Conservation (phyloP, 2,329 filamentous ascomycete genomes). For the Neonectria faginata region DNA sequence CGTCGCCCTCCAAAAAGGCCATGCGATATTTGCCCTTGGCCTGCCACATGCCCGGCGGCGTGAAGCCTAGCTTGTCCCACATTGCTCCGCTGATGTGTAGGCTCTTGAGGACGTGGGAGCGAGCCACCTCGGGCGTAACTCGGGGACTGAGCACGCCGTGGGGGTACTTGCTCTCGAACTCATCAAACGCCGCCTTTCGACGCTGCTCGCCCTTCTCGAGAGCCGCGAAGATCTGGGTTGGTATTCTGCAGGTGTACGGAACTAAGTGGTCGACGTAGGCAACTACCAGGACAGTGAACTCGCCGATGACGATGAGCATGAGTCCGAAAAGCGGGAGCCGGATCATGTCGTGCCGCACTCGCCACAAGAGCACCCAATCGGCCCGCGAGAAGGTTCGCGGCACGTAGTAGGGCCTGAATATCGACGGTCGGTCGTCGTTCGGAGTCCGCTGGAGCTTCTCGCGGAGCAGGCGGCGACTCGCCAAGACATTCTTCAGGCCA, state of each 20-base stretch:
- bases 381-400: constrained; percentile 65
- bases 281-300: constrained; percentile 86
- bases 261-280: constrained; percentile 77
- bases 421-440: constrained; percentile 64
- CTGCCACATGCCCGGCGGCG: constrained; percentile 64
- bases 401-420: constrained; percentile 50
- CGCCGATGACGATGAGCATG: constrained; percentile 81
- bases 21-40: constrained; percentile 65
- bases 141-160: constrained; percentile 52
- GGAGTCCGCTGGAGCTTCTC: constrained; percentile 58
- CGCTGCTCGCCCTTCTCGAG: constrained; percentile 67
- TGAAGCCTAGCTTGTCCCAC: constrained; percentile 64
- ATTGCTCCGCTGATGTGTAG: constrained; percentile 59
- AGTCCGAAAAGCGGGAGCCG: constrained; percentile 83
- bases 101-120: constrained; percentile 55
- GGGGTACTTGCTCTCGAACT: constrained; percentile 50
- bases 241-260: constrained; percentile 85
- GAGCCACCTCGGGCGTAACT: constrained; percentile 47
- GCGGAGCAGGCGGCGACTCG: constrained; percentile 69
- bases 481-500: constrained; percentile 79
- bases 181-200: constrained; percentile 62
- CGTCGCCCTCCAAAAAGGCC: constrained; percentile 76
- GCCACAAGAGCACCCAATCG: constrained; percentile 76
- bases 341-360: constrained; percentile 78
- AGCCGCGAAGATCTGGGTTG: constrained; percentile 73